These are phyloP conservation scores for Osmanthus fragrans DNA, from an alignment of 257 asterid species.

Conservation along the genomic window DNA sequence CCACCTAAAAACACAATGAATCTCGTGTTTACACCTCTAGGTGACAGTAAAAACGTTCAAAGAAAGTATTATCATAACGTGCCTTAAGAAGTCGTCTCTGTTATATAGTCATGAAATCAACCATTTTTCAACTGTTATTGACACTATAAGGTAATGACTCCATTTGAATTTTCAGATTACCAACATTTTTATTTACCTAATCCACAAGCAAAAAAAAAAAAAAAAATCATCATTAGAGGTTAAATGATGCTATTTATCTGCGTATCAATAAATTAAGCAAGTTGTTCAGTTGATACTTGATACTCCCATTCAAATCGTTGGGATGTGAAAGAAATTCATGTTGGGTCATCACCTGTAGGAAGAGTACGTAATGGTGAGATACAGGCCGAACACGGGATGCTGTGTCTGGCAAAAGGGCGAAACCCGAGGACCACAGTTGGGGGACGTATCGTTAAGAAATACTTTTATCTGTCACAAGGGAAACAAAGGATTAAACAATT, in stretches of 20 bases:
- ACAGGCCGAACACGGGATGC: no score
- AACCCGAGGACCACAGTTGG: no score
- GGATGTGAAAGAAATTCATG: no score
- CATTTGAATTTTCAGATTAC: background rate
- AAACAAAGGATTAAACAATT: background rate
- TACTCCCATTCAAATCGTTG: no score
- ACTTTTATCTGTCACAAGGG: background rate
- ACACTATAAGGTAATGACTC: background rate
- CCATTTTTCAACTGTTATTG: background rate
- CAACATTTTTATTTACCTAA: background rate
- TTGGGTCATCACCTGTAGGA: no score
- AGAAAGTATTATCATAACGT: no score
- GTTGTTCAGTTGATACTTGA: no score
- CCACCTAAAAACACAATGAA: background rate
- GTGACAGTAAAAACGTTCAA: background rate
- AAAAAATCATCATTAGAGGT: background rate
- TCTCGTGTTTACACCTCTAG: background rate
- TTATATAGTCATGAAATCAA: background rate
- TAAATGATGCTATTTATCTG: background rate
- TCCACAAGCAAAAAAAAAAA: background rate
- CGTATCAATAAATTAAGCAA: background rate
- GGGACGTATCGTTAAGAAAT: no score
- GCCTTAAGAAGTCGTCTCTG: background rate
- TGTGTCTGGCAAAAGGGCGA: no score
- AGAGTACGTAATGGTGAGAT: no score